phyloP scores from a whole-genome alignment of 352 stramenopile species.

The Globisporangium abappressorium region DNA sequence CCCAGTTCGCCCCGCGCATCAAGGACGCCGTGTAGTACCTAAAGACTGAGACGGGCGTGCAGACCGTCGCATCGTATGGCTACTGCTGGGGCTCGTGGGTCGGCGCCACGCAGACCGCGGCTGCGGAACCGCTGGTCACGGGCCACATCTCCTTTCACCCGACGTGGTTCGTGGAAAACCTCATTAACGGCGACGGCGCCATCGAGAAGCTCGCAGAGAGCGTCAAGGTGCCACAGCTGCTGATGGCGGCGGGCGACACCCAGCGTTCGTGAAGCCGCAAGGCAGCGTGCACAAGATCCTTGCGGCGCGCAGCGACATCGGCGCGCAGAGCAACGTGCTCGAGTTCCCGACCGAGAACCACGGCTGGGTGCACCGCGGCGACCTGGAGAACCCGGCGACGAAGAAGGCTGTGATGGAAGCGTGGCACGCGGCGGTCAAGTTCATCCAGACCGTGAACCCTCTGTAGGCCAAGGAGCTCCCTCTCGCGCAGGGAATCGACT shows the following conservation, averaged over 20 bases:
- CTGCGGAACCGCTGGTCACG: constrained; percentile 38
- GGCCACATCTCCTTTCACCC: constrained; percentile 84
- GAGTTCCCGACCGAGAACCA: constrained; percentile 73
- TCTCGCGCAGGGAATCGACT: constrained; percentile 92
- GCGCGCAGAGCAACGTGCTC: constrained; percentile 50
- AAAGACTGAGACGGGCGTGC: constrained; percentile 50
- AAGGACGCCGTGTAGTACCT: constrained; percentile 73
- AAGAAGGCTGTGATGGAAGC: constrained; percentile 64
- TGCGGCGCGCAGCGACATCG: constrained; percentile 44
- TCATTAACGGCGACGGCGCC: constrained; percentile 63
- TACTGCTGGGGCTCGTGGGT: constrained; percentile 86
- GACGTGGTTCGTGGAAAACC: constrained; percentile 75
- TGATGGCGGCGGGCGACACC: constrained; percentile 67
- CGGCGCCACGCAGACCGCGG: constrained; percentile 47
- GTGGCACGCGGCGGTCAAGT: constrained; percentile 56
- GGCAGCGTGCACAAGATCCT: constrained; percentile 78
- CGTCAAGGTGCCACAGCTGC: constrained; percentile 73
- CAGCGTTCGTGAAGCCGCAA: constrained; percentile 58
- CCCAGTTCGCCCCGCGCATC: constrained; percentile 51
- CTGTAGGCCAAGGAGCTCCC: constrained; percentile 78
- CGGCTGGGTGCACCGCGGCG: constrained; percentile 81
- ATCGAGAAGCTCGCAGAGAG: constrained; percentile 66
- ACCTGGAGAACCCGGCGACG: constrained; percentile 62
- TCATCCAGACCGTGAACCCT: constrained; percentile 53
- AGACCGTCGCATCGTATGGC: constrained; percentile 70